These are phyloP conservation scores for Aaosphaeria arxii DNA, from an alignment of 2,329 filamentous ascomycete species.

Conservation along the genomic window DNA sequence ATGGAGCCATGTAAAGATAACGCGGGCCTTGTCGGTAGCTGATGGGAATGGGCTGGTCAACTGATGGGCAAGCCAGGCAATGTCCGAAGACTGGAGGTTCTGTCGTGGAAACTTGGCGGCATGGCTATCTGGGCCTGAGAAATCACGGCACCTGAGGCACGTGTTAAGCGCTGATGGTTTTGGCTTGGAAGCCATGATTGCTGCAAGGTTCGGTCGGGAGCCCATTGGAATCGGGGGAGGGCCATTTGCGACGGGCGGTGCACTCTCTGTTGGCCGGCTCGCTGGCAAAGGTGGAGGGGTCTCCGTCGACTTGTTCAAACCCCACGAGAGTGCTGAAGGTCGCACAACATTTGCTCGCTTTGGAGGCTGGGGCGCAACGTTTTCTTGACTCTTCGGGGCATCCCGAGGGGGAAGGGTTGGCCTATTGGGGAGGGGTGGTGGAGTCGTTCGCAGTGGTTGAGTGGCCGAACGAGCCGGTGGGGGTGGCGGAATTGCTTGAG, in stretches of 20 bases:
- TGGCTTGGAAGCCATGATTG: slow-evolving; percentile 48
- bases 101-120: slow-evolving; percentile 73
- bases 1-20: slow-evolving; percentile 93
- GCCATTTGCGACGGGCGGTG: slow-evolving; percentile 11
- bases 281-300: slow-evolving; percentile 26
- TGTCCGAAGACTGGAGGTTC: slow-evolving; percentile 64
- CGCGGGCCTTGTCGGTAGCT: slow-evolving; percentile 84
- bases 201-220: slow-evolving; percentile 58
- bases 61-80: slow-evolving; percentile 72
- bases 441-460: slow-evolving; percentile 1
- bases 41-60: slow-evolving; percentile 79
- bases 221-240: slow-evolving; percentile 53
- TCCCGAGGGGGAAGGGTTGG: slow-evolving; percentile 25
- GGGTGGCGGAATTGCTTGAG: slow-evolving; percentile 21
- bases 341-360: slow-evolving; percentile 21
- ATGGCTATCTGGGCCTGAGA: slow-evolving; percentile 74
- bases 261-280: slow-evolving; percentile 13
- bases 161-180: slow-evolving; percentile 21
- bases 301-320: slow-evolving; percentile 41
- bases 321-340: slow-evolving; percentile 46
- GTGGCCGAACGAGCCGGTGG: background rate
- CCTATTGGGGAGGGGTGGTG: slow-evolving; percentile 21
- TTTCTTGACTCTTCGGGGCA: slow-evolving; percentile 7
- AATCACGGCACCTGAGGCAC: slow-evolving; percentile 85
- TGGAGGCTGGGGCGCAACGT: slow-evolving; percentile 14